These are phyloP conservation scores for Volvariella surrecta DNA, from an alignment of 1,284 basidiomycete genomes.

Conservation along the genomic window DNA sequence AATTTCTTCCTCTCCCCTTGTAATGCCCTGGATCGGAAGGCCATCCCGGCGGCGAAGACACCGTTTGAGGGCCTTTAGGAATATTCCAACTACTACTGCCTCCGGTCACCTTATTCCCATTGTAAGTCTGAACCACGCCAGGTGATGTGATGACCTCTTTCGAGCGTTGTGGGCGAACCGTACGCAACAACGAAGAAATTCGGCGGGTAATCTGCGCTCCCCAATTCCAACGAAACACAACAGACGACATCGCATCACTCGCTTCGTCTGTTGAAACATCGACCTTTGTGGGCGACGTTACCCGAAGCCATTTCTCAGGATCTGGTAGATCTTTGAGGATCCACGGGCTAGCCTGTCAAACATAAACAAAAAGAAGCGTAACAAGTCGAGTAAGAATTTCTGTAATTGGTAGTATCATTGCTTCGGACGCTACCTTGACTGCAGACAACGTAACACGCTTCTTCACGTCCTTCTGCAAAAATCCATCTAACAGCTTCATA, in stretches of 20 bases:
- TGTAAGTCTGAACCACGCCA: too few relatives aligned
- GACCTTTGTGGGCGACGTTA: constrained; percentile 47
- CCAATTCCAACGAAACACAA: constrained; percentile 50
- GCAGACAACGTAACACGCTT: constrained; percentile 78
- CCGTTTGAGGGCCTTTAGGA: too few relatives aligned
- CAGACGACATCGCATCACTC: constrained; percentile 60
- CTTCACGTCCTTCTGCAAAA: constrained; percentile 80
- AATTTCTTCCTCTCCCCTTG: too few relatives aligned
- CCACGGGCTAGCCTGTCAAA: constrained; percentile 58
- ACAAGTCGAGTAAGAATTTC: constrained; percentile 9
- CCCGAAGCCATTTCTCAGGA: constrained; percentile 69
- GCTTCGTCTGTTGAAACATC: constrained; percentile 77
- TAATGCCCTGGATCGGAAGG: too few relatives aligned
- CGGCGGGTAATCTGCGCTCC: constrained; percentile 29
- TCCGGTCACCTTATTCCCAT: too few relatives aligned
- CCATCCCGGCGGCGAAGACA: too few relatives aligned
- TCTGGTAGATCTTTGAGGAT: constrained; percentile 69
- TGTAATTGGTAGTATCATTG: too few relatives aligned
- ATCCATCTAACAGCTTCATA: constrained; percentile 62
- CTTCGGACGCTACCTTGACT: constrained; percentile 75
- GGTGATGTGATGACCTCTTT: too few relatives aligned
- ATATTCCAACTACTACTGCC: too few relatives aligned
- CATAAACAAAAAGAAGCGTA: constrained; percentile 9
- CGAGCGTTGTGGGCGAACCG: too few relatives aligned
- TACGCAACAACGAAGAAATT: constrained; percentile 33